phyloP scores from a whole-genome alignment of 2,329 filamentous ascomycete species.

The Leptographium procerum region DNA sequence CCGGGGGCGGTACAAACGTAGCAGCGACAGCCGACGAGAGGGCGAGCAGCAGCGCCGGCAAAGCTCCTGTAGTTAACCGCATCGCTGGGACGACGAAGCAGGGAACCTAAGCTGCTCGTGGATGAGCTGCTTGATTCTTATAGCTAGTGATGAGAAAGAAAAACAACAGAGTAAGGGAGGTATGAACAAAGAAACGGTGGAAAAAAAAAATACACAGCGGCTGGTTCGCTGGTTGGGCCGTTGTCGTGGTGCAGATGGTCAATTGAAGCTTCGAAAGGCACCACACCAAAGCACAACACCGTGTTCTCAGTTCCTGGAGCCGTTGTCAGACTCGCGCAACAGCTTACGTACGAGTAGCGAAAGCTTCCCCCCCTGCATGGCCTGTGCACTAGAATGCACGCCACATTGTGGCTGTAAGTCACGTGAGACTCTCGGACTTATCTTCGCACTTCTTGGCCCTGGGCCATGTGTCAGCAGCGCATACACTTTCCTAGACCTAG shows the following conservation, averaged over 20 bases:
- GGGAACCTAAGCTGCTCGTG: background rate
- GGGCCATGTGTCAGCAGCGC: background rate
- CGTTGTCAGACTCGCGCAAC: constrained; percentile 13
- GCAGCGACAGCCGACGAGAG: constrained; percentile 34
- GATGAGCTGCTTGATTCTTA: constrained; percentile 14
- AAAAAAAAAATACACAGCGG: background rate
- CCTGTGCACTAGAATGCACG: constrained; percentile 3
- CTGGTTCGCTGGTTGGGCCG: background rate
- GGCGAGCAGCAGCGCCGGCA: constrained; percentile 48
- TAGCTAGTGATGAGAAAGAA: background rate
- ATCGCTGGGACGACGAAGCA: constrained; percentile 22
- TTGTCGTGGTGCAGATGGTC: background rate
- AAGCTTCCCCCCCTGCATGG: constrained; percentile 14
- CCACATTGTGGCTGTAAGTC: background rate
- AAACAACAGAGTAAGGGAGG: background rate
- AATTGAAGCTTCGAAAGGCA: background rate
- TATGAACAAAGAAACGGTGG: no score
- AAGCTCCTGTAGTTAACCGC: constrained; percentile 35
- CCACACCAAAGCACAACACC: constrained; percentile 17
- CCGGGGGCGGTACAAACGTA: constrained; percentile 64
- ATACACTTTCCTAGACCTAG: background rate
- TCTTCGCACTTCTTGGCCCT: background rate
- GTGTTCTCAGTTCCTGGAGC: constrained; percentile 15
- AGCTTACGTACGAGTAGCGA: constrained; percentile 27
- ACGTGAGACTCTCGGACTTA: background rate